These are phyloP conservation scores for Phytophthora fragariaefolia DNA, from an alignment of 352 stramenopile genomes.

Conservation along the genomic window DNA sequence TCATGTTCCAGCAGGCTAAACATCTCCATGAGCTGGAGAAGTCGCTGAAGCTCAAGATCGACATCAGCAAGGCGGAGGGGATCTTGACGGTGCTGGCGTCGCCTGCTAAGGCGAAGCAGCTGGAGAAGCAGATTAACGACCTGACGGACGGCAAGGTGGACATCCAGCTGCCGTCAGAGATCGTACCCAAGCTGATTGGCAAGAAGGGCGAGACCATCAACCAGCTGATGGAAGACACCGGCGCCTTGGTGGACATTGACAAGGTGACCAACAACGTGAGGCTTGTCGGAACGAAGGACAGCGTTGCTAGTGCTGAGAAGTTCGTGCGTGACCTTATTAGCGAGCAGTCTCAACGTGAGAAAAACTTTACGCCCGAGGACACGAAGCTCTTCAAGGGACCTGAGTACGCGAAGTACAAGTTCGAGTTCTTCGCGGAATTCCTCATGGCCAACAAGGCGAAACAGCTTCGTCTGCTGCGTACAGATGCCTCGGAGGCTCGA, in stretches of 20 bases:
- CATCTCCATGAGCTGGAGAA: conserved; percentile 74
- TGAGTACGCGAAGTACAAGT: conserved; percentile 64
- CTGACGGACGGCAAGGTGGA: conserved; percentile 62
- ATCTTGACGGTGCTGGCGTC: conserved; percentile 64
- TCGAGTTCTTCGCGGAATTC: conserved; percentile 82
- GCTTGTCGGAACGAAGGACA: conserved; percentile 67
- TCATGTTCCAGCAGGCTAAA: conserved; percentile 81
- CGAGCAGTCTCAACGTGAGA: conserved; percentile 68
- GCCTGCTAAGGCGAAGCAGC: conserved; percentile 52
- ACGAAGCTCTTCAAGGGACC: conserved; percentile 46
- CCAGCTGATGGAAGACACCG: conserved; percentile 84
- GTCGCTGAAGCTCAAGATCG: conserved; percentile 63
- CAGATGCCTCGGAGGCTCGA: conserved; percentile 59
- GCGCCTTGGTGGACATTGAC: conserved; percentile 78
- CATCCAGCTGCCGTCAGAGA: conserved; percentile 69
- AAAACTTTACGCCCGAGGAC: conserved; percentile 56
- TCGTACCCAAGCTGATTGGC: conserved; percentile 85
- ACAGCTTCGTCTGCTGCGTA: conserved; percentile 69
- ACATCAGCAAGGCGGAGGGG: conserved; percentile 75
- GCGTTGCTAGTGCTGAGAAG: conserved; percentile 55
- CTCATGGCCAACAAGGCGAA: conserved; percentile 79
- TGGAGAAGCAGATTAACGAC: conserved; percentile 65
- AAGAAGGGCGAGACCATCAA: conserved; percentile 89
- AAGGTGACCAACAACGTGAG: conserved; percentile 75
- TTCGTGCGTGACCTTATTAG: conserved; percentile 71